Base-by-base conservation (phyloP, 1,139 yeast genomes). In the Kurtzmaniella natalensis region DNA sequence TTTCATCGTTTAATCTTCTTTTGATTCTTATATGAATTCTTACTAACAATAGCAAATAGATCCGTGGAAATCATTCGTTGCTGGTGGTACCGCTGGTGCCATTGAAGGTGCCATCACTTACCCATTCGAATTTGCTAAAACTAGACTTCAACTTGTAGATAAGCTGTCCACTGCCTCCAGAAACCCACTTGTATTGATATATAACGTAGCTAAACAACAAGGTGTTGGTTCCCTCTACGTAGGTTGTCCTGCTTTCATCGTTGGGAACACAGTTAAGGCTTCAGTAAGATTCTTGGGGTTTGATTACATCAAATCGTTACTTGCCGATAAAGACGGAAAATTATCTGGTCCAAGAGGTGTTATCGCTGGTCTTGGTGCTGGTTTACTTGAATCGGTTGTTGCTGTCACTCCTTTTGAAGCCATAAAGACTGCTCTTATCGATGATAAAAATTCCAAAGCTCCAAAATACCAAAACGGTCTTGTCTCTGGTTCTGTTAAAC, bases 371-470 rank as follows among this genome's bases (percentile, higher is more conserved):
- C 67, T 92, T 29, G 97, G 97, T 28, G 98, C 98, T 2, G 98
- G 98, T 23, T 73, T 89, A 35, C 64, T 92, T 41, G 98, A 92
- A 56, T 83, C 95, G 37, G 82, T 88, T 20, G 70, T 88, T 28
- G 98, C 97, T 0, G 95, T 92, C 30, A 92, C 98, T 1, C 98
- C 98, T 4, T 88, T 89, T 41, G 98, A 92, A 59, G 95, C 96
- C 25, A 86, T 92, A 57, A 92, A 92, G 56, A 92, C 97, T 1
- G 96, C 94, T 0, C 72, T 88, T 60, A 92, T 92, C 46, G 98
- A 92, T 60, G 98, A 89, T 56, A 85, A 81, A 47, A 95, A 83
- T 58, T 53, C 81, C 5, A 64, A 76, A 2, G 70, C 68, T 33
- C 96, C 96, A 31, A 81, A 75, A 56, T 89, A 89, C 60, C 87